phyloP scores from a whole-genome alignment of 495 filamentous ascomycete genomes.

The Neurospora hispaniola region DNA sequence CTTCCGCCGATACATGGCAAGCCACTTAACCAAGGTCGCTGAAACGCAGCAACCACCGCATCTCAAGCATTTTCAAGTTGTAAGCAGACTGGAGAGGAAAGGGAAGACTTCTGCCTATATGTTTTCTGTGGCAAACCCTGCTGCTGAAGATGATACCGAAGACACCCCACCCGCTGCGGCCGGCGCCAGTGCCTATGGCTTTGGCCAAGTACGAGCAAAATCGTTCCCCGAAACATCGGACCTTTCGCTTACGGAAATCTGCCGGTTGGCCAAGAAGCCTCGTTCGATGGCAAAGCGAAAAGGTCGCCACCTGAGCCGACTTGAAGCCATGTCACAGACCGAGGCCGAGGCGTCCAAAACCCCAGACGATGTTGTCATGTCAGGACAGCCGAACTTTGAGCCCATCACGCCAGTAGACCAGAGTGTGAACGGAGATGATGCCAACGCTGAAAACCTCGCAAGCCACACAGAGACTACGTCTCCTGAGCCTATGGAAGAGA shows the following conservation, averaged over 20 bases:
- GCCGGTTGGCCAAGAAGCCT: conserved; percentile 9
- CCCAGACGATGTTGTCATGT: not conserved
- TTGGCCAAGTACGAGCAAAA: conserved; percentile 15
- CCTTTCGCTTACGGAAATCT: conserved; percentile 16
- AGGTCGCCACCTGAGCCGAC: conserved; percentile 8
- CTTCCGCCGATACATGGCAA: conserved; percentile 35
- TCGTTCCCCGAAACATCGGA: conserved; percentile 7
- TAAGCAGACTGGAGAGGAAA: conserved; percentile 27
- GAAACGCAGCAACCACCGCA: conserved; percentile 34
- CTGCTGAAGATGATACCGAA: not conserved
- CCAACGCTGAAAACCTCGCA: not conserved
- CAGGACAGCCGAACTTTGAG: not conserved
- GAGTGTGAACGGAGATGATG: not conserved
- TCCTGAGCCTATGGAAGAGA: not conserved
- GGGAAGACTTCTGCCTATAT: conserved; percentile 38
- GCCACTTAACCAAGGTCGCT: conserved; percentile 28
- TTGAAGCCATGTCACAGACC: not conserved
- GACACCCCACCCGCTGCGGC: not conserved
- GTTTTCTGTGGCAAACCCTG: conserved; percentile 20
- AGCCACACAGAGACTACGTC: not conserved
- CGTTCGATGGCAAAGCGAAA: conserved; percentile 15
- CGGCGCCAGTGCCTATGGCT: conserved; percentile 12
- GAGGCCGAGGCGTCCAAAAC: not conserved
- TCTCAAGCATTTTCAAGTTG: conserved; percentile 32
- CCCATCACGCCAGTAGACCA: not conserved